Evolutionary conservation across 768 basidiomycete genomes (phyloP).

Genomic region (Hericium alpestre): DNA sequence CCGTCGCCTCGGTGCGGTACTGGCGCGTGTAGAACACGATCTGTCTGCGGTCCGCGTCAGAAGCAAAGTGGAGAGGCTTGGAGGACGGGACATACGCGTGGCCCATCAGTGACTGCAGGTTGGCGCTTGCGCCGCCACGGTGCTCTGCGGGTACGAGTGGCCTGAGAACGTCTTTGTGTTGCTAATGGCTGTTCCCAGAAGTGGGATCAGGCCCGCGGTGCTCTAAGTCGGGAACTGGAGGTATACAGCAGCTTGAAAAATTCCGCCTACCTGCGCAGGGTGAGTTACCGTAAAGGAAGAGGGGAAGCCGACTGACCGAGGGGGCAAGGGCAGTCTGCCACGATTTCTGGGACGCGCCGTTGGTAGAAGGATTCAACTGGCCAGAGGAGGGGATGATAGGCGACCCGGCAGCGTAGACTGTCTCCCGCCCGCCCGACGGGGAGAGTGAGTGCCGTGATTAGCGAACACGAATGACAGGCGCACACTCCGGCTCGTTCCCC

Average conservation of each 20-base stretch:
- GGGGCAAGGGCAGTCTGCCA: conserved; percentile 23
- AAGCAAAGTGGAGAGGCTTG: neutral
- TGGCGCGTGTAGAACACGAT: conserved; percentile 25
- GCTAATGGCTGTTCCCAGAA: conserved; percentile 18
- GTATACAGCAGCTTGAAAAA: conserved; percentile 29
- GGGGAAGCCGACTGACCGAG: conserved; percentile 13
- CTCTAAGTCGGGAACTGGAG: conserved; percentile 22
- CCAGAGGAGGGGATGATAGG: conserved; percentile 22
- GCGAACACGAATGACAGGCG: too few relatives aligned
- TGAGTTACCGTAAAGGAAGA: too few relatives aligned
- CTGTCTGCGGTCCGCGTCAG: conserved; percentile 13
- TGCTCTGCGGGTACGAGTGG: conserved; percentile 29
- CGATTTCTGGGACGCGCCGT: conserved; percentile 22
- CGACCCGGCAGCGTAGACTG: conserved; percentile 23
- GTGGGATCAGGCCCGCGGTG: conserved; percentile 20
- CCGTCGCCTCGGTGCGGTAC: conserved; percentile 24
- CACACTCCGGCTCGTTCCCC: too few relatives aligned
- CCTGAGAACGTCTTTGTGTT: conserved; percentile 24
- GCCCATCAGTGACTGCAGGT: conserved; percentile 24
- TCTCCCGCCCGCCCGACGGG: neutral
- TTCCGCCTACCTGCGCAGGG: conserved; percentile 20
- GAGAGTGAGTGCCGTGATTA: too few relatives aligned
- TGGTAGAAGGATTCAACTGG: conserved; percentile 22
- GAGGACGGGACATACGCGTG: conserved; percentile 19
- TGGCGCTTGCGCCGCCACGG: conserved; percentile 27